Conservation (phyloP, 768 basidiomycete species). For the Tylopilus sp. region DNA sequence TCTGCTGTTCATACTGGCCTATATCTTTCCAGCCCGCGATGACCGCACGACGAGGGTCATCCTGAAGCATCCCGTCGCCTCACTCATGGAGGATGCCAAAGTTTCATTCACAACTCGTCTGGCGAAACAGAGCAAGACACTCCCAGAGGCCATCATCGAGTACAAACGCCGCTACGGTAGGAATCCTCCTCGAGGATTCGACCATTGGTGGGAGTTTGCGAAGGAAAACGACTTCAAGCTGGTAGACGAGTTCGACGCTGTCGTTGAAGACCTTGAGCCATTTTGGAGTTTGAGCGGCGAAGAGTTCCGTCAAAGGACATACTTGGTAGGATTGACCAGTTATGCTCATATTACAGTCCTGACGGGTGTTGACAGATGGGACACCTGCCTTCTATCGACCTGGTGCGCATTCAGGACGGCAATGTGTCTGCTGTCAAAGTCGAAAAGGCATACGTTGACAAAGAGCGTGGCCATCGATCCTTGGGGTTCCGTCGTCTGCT, state of each 20-base stretch:
- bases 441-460: slow-evolving; percentile 50
- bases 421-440: slow-evolving; percentile 56
- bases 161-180: slow-evolving; percentile 77
- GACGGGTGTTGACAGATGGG: slow-evolving; percentile 51
- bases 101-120: slow-evolving; percentile 63
- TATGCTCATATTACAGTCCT: neutral
- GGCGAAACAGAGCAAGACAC: slow-evolving; percentile 71
- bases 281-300: slow-evolving; percentile 75
- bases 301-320: slow-evolving; percentile 64
- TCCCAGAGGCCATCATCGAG: slow-evolving; percentile 75
- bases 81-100: slow-evolving; percentile 82
- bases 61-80: slow-evolving; percentile 73
- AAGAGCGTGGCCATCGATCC: slow-evolving; percentile 75
- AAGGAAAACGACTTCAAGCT: slow-evolving; percentile 69
- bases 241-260: slow-evolving; percentile 85
- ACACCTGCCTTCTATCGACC: slow-evolving; percentile 75
- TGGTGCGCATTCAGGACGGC: slow-evolving; percentile 77
- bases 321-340: slow-evolving; percentile 41
- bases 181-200: slow-evolving; percentile 87
- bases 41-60: slow-evolving; percentile 3
- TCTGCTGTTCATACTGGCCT: slow-evolving; percentile 48
- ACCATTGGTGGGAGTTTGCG: slow-evolving; percentile 85
- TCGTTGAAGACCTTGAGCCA: slow-evolving; percentile 77
- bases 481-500: slow-evolving; percentile 76
- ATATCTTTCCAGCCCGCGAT: slow-evolving; percentile 40